phyloP scores from a whole-genome alignment of 331 rosid species.

The Erythrophleum ivorense region DNA sequence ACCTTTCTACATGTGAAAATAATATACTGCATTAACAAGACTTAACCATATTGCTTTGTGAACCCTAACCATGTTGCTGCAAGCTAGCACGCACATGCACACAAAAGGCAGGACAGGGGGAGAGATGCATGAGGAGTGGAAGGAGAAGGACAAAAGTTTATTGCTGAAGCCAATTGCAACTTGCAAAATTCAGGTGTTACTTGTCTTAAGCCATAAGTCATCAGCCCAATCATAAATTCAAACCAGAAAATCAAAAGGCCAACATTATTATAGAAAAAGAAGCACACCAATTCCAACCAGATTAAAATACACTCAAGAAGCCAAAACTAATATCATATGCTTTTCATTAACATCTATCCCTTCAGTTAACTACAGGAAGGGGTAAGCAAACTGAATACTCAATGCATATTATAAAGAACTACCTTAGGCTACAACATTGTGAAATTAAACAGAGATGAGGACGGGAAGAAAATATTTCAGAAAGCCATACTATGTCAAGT shows the following conservation, averaged over 20 bases:
- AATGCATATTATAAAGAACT: background rate
- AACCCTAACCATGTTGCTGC: background rate
- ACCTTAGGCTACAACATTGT: background rate
- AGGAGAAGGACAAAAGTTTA: background rate
- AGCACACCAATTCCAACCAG: background rate
- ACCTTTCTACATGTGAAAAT: background rate
- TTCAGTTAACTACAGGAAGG: background rate
- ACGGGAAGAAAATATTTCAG: background rate
- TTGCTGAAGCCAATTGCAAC: background rate
- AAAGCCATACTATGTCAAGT: background rate
- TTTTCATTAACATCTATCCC: conserved; percentile 1
- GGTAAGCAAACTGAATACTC: background rate
- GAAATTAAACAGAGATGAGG: background rate
- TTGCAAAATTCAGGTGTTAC: background rate
- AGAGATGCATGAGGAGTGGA: background rate
- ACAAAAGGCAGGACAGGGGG: background rate
- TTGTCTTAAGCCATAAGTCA: background rate
- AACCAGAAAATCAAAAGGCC: background rate
- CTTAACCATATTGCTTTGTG: background rate
- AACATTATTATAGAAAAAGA: background rate
- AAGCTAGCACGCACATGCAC: background rate
- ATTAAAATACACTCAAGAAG: background rate
- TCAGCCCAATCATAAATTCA: background rate
- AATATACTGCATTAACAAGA: background rate
- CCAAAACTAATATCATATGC: background rate